Base-by-base conservation (phyloP, 352 stramenopile genomes). In the Phytophthora agathidicida region DNA sequence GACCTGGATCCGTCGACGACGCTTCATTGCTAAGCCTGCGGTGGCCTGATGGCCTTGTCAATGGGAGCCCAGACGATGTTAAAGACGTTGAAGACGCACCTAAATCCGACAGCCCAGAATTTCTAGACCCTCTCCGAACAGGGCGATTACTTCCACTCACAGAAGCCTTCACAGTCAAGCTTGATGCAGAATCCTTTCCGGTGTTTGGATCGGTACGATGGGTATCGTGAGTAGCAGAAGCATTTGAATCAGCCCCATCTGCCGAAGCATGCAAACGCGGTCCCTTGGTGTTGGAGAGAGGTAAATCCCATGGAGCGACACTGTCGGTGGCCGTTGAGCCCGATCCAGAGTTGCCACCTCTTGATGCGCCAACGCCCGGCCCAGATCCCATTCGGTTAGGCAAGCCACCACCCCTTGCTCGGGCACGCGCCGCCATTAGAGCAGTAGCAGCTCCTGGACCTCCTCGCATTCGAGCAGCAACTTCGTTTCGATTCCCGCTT, bases 251-350 rank as follows among this genome's bases (percentile, higher is more conserved):
- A 16, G 33, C 26, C 41, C 23, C 58, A 43, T 57, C 51, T 8
- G n/a, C 45, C 50, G 49, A 48, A 24, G 14, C 26, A 31, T 61
- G 58, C 32, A 73, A 47, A 10, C 63, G 58, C 16, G 68, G 59
- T 45, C 47, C 68, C 48, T 77, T 77, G 3, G 35, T 68, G 31
- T 73, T 77, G 8, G 33, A 50, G 3, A 93, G 64, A 5, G 83
- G 83, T 5, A 93, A 56, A 60, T 93, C 83, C 83, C 83, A 93
- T 24, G 83, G 83, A 16, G 83, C 83, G 22, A 93, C 71, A 3
- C 46, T 76, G 1, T 89, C 79, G 13, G 45, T 66, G n/a, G 32
- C 28, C 37, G 61, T 23, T 30, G 73, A 59, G 3, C 36, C 26
- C 22, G 58, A 32, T 14, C 23, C 45, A 60, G 70, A 33, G 27